phyloP scores from a whole-genome alignment of 257 asterid genomes.

The Hygrophila difformis region DNA sequence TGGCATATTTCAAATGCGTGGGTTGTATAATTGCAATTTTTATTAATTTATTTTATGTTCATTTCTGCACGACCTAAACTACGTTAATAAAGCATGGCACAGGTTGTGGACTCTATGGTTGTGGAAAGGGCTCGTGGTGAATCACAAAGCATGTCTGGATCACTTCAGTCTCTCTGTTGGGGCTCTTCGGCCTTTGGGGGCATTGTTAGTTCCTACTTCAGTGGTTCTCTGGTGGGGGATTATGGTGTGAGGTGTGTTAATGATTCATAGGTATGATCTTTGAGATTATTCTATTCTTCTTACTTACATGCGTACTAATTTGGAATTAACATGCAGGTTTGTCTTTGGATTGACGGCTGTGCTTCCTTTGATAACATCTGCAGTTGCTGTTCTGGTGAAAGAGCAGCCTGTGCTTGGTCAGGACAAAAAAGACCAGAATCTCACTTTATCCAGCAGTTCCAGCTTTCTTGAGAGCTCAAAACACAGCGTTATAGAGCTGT shows the following conservation, averaged over 20 bases:
- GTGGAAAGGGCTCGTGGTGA: conserved; percentile 99
- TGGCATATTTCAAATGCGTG: not conserved
- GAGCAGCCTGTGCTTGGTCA: conserved; percentile 55
- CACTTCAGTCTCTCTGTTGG: conserved; percentile 98
- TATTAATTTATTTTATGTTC: no score
- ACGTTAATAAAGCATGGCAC: conserved; percentile 20
- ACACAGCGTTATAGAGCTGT: conserved; percentile 43
- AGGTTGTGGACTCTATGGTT: conserved; percentile 99
- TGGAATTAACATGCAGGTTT: conserved; percentile 66
- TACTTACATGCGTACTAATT: no score
- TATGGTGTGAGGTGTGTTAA: conserved; percentile 85
- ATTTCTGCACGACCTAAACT: not conserved
- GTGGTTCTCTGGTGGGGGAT: conserved; percentile 91
- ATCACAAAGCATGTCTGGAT: conserved; percentile 95
- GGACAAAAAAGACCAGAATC: conserved; percentile 32
- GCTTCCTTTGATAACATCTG: conserved; percentile 94
- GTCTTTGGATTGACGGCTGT: conserved; percentile 91
- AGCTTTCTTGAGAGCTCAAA: conserved; percentile 50
- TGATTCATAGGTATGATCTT: not conserved
- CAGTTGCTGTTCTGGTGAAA: conserved; percentile 81
- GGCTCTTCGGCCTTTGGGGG: conserved; percentile 98
- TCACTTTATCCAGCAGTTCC: conserved; percentile 26
- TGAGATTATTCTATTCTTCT: conserved; percentile 4
- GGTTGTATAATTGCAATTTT: no score
- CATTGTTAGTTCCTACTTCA: conserved; percentile 91